These are phyloP conservation scores for Cercis canadensis DNA, from an alignment of 306 rosid species.

Conservation along the genomic window DNA sequence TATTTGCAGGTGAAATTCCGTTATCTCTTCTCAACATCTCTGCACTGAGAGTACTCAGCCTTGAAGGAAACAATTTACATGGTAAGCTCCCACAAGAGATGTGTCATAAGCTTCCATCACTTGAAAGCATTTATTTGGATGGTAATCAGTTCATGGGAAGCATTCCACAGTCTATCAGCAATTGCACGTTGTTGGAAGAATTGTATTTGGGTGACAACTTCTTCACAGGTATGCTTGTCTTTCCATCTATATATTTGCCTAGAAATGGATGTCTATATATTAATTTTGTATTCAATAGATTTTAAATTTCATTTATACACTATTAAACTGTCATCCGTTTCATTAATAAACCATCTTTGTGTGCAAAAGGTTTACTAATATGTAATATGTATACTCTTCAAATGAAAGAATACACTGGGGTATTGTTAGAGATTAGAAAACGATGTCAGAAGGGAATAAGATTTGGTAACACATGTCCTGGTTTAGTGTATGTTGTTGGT, in stretches of 20 bases:
- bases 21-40: not conserved
- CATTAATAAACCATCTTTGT: not conserved
- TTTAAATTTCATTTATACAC: too few species aligned
- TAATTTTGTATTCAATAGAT: too few species aligned
- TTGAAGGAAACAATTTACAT: not conserved
- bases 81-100: not conserved
- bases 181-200: not conserved
- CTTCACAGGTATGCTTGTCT: slow-evolving; percentile 26
- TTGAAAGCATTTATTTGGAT: not conserved
- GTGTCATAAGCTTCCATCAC: not conserved
- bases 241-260: not conserved
- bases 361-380: not conserved
- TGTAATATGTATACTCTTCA: not conserved
- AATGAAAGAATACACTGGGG: too few species aligned
- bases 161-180: slow-evolving; percentile 34
- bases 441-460: too few species aligned
- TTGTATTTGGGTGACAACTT: not conserved
- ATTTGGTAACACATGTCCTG: too few species aligned
- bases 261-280: too few species aligned
- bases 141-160: slow-evolving; percentile 5
- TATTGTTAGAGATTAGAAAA: too few species aligned
- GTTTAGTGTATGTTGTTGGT: too few species aligned
- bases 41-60: not conserved
- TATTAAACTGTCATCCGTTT: not conserved
- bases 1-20: not conserved